These are phyloP conservation scores for Thermochaetoides thermophila DNA, from an alignment of 495 filamentous ascomycete genomes.

Conservation along the genomic window DNA sequence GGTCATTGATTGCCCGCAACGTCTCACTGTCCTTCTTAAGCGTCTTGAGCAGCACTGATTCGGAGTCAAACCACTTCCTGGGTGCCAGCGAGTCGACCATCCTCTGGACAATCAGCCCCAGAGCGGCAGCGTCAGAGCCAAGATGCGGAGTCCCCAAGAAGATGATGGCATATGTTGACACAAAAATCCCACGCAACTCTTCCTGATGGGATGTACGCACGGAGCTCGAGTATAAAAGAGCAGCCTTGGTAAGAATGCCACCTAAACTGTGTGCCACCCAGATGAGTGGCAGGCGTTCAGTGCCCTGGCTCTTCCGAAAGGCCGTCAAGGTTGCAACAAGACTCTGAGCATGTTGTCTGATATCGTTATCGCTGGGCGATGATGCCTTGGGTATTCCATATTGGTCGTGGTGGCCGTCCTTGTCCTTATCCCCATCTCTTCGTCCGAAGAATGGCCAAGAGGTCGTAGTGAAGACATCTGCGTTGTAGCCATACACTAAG, in stretches of 20 bases:
- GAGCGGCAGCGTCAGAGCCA: constrained; percentile 61
- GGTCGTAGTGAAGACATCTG: constrained; percentile 49
- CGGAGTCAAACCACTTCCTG: constrained; percentile 53
- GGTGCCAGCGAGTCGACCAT: constrained; percentile 59
- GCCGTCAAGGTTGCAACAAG: constrained; percentile 44
- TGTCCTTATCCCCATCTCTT: too few relatives aligned
- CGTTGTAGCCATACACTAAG: constrained; percentile 75
- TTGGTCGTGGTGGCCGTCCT: too few relatives aligned
- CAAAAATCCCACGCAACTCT: constrained; percentile 62
- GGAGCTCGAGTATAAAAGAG: constrained; percentile 42
- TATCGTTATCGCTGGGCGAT: constrained; percentile 49
- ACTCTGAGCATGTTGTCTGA: constrained; percentile 76
- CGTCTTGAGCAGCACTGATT: constrained; percentile 53
- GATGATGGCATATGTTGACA: constrained; percentile 71
- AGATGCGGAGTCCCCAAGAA: constrained; percentile 83
- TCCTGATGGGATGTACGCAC: constrained; percentile 50
- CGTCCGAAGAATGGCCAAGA: constrained; percentile 37
- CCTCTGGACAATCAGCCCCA: constrained; percentile 58
- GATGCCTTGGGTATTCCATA: too few relatives aligned
- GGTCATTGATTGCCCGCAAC: constrained; percentile 63
- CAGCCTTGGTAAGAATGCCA: constrained; percentile 64
- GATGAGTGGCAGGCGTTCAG: constrained; percentile 55
- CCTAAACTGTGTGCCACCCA: constrained; percentile 78
- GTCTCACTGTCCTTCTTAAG: constrained; percentile 68
- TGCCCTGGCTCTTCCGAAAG: constrained; percentile 39